Evolutionary conservation across 495 filamentous ascomycete species (phyloP), one percentile per base, ranked within the genome.

Genomic region (Daldinia decipiens): DNA sequence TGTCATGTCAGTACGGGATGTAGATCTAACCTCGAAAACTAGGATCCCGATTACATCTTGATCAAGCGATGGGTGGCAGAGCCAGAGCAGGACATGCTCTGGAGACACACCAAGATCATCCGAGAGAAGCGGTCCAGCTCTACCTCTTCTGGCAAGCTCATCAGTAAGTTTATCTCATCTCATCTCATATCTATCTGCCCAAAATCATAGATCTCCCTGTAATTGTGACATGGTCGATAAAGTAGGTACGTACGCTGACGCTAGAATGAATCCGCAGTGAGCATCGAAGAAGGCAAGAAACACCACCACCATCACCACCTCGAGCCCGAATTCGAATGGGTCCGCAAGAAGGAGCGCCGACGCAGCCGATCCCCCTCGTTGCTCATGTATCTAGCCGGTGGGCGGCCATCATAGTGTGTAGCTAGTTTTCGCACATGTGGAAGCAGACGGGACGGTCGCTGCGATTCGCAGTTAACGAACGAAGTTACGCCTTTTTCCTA

Each of bases 61-160:
- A 92, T 94, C 83, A 92, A 92, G 77, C 83, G 87, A 59, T 93
- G 87, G 88, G 87, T 94, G 67, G 83, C 84, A 43, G 89, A 93
- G 77, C 84, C 88, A 67, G 86, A 92, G 72, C 92, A 93, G 72
- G 85, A 91, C 51, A 79, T 88, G 54, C 87, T 94, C 54, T 94
- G 92, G 81, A 81, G 85, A 12, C 91, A 94, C 81, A 92, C 91
- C 9, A 81, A 84, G 61, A 82, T 86, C 55, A 68, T 92, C 66
- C 87, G 91, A 34, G 84, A 90, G 68, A 72, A 77, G 74, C 73
- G 75, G 0, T 65, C 74, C 6, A 59, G 56, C 55, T 62, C 60
- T 11, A 56, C 45, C 3, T 59, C 54, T 36, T 59, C 54, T 27
- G 62, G 69, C 43, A 80, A 80, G 68, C 71, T 81, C 15, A 74